Percentiles rank a stretch among this genome's conserved stretches.
Conservation (phyloP, 176 grass and related monocot species). For the Carex parvula region DNA sequence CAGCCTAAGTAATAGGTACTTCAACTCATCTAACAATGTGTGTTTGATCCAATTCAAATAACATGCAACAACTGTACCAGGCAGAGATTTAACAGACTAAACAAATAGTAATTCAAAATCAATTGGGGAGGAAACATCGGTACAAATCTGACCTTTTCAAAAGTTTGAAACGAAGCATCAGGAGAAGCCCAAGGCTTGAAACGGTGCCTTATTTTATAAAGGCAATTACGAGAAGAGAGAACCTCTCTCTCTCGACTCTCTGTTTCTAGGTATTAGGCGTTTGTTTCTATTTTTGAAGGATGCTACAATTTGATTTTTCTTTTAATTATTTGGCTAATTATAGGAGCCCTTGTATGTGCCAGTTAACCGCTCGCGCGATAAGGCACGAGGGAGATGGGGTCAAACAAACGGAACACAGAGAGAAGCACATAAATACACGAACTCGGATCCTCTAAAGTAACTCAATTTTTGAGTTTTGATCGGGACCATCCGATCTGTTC, state of each 20-base stretch:
- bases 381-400: constrained; percentile 19
- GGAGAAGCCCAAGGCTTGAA: neutral
- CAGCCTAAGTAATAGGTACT: neutral
- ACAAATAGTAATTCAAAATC: constrained; percentile 3
- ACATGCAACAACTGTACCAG: neutral
- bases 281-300: constrained; percentile 25
- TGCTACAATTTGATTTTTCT: constrained; percentile 7
- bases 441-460: too few relatives aligned
- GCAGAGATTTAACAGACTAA: neutral
- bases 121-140: neutral
- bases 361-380: constrained; percentile 27
- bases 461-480: too few relatives aligned
- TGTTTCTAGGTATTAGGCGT: constrained; percentile 6
- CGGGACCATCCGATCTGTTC: too few relatives aligned
- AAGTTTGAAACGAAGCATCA: neutral
- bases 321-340: constrained; percentile 27
- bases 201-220: constrained; percentile 11
- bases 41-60: constrained; percentile 2
- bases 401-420: constrained; percentile 7
- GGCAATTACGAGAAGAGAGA: constrained; percentile 16
- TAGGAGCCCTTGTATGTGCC: neutral
- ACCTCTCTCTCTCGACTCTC: neutral
- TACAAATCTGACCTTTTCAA: constrained; percentile 6
- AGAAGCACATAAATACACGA: neutral
- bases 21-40: constrained; percentile 1